Evolutionary conservation across 352 stramenopile genomes (phyloP), one percentile per base, ranked within the genome.

Genomic region (Pythium rishiriense): DNA sequence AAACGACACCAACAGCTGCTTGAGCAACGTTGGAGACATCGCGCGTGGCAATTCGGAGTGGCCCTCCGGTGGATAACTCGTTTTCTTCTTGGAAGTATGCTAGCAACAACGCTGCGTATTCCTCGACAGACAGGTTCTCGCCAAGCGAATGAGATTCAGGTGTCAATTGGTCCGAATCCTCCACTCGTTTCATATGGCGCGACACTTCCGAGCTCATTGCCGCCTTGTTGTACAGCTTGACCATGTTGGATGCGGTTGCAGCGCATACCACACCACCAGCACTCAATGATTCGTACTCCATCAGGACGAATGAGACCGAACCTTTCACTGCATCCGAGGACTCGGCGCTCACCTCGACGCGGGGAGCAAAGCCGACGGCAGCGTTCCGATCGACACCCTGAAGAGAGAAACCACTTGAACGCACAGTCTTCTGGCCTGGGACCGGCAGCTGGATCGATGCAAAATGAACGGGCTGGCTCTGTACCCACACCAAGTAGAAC

Each of bases 401-500:
- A 22, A 93, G 70, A 24, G 82, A 83, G 39, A 93, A 91, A 12
- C 71, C 70, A 17, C 70, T 66, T 4, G 79, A 93, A 1, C 74
- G 76, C 26, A 90, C 73, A 54, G 64, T 85, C 25, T 70, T 79
- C 29, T 91, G 73, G 2, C 70, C 70, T n/a, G 57, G 47, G 29
- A 74, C 72, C 4, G 81, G 84, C 37, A 93, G 57, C 35, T 88
- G 63, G 47, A 93, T 84, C 3, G 84, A 75, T n/a, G 69, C 72
- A 57, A 93, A 79, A 52, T 90, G 80, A 22, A 89, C 66, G 15
- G 79, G 84, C 33, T 79, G 61, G 31, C 74, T 79, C 15, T 75
- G 61, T 15, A 76, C 70, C 84, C 84, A 93, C 37, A 91, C 82
- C 10, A 93, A 64, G 39, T 91, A 93, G 51, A 93, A 73, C 4